Evolutionary conservation across 805 yeast species (phyloP), one percentile per base, ranked within the genome.

Genomic region (Starmerella sp.): DNA sequence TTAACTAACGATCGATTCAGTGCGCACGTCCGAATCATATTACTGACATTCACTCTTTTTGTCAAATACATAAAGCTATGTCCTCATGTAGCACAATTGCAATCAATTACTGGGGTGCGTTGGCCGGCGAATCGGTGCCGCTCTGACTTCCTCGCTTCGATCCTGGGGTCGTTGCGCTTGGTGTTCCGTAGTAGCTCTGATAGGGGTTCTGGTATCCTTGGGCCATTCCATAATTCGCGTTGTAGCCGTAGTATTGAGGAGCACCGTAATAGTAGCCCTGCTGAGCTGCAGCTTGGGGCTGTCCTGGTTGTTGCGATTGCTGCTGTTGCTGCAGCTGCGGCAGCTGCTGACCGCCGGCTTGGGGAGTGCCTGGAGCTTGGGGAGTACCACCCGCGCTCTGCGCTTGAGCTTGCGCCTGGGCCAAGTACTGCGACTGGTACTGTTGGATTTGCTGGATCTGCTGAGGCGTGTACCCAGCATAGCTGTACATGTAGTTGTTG

Each of bases 371-470:
- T 34, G 37, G 49, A 22, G 22, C 22, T 22, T 22, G 22, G 3
- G 22, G 22, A 22, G 22, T 22, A 22, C 22, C 22, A 3, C 22
- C 22, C 3, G 22, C 22, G 22, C 22, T 22, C 30, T 43, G 47
- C 29, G 45, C 45, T 9, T 10, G 45, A 28, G 32, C 35, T 10
- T 32, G 48, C 28, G 32, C 32, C 41, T 34, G 41, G 4, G 50
- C 50, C 41, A 36, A 5, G 14, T 34, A 34, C 15, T 35, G 50
- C 5, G 50, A 41, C 32, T 47, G 50, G n/a, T 34, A 22, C 15
- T 47, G 41, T 11, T 36, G 50, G 22, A 34, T 15, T 22, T 47
- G 50, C 41, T 47, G 50, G 32, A 47, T n/a, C 41, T 47, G 50
- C 50, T 28, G 31, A 13, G 50, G 48, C 28, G 48, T 44, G 37